These are phyloP conservation scores for Leishmania braziliensis DNA, from an alignment of 208 protist genomes.

Conservation along the genomic window DNA sequence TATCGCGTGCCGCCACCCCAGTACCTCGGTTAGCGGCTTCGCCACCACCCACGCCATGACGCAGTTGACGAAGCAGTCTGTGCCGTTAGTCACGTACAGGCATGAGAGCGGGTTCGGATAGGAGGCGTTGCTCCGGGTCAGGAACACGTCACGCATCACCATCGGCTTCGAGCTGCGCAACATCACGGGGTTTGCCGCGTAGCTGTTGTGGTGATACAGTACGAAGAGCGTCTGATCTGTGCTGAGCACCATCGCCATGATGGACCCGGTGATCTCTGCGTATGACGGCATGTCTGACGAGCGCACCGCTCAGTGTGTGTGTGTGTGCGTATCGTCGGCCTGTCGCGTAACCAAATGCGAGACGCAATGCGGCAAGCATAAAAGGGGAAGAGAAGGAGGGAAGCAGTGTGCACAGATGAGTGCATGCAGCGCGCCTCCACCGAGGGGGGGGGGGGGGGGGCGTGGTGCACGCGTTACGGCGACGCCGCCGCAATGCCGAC, in stretches of 20 bases:
- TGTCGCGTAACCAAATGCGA: not conserved
- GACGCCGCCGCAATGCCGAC: not conserved
- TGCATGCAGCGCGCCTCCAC: not conserved
- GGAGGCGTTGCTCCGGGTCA: slow-evolving; percentile 55
- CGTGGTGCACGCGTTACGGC: not conserved
- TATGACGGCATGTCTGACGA: slow-evolving; percentile 26
- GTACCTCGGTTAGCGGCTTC: slow-evolving; percentile 55
- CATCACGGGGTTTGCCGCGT: slow-evolving; percentile 80
- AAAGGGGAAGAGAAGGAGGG: not conserved
- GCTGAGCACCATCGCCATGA: slow-evolving; percentile 71
- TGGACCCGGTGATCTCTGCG: slow-evolving; percentile 35
- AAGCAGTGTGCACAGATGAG: not conserved
- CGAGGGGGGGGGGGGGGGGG: too few relatives aligned
- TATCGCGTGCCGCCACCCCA: slow-evolving; percentile 63
- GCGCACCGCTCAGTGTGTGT: not conserved
- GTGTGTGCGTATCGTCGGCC: slow-evolving; percentile 1
- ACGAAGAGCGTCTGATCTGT: slow-evolving; percentile 76
- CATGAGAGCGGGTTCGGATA: slow-evolving; percentile 86
- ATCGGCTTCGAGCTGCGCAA: slow-evolving; percentile 79
- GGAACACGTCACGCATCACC: slow-evolving; percentile 87
- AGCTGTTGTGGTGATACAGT: slow-evolving; percentile 84
- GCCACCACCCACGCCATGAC: slow-evolving; percentile 54
- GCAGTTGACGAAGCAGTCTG: slow-evolving; percentile 70
- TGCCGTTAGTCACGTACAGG: slow-evolving; percentile 59
- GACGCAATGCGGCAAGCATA: not conserved